Percentiles rank a stretch among this genome's conserved stretches.
Conservation (phyloP, 305 asterid genomes). For the Andrographis paniculata region DNA sequence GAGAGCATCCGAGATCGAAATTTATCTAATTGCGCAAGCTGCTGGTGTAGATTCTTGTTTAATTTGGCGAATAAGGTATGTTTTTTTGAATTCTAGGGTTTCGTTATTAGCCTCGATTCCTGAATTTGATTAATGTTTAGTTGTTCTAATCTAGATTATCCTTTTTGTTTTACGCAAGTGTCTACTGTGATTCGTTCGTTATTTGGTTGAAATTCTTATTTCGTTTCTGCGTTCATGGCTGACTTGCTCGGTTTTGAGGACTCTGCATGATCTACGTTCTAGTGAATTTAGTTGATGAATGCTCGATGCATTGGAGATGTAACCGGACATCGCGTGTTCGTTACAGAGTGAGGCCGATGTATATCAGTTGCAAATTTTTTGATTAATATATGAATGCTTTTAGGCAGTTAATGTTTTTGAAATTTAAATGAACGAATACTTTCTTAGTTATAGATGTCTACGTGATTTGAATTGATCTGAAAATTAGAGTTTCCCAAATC, state of each 20-base stretch:
- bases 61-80: conserved; percentile 38
- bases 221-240: background rate
- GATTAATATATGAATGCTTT: no score
- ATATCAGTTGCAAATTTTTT: no score
- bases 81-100: conserved; percentile 17
- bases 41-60: conserved; percentile 10
- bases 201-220: background rate
- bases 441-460: no score
- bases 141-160: conserved; percentile 9
- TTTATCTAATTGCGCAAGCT: conserved; percentile 17
- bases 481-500: no score
- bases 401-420: no score
- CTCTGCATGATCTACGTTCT: background rate
- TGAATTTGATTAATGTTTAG: conserved; percentile 7
- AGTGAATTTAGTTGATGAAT: conserved; percentile 6
- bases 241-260: background rate
- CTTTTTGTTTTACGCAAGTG: background rate
- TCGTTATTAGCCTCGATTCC: conserved; percentile 13
- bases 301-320: conserved; percentile 11
- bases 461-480: no score
- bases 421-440: no score
- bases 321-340: background rate
- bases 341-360: no score
- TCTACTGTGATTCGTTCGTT: background rate
- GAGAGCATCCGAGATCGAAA: conserved; percentile 14